Conservation (phyloP, 2,329 filamentous ascomycete species). For the Aaosphaeria pasadenensis region DNA sequence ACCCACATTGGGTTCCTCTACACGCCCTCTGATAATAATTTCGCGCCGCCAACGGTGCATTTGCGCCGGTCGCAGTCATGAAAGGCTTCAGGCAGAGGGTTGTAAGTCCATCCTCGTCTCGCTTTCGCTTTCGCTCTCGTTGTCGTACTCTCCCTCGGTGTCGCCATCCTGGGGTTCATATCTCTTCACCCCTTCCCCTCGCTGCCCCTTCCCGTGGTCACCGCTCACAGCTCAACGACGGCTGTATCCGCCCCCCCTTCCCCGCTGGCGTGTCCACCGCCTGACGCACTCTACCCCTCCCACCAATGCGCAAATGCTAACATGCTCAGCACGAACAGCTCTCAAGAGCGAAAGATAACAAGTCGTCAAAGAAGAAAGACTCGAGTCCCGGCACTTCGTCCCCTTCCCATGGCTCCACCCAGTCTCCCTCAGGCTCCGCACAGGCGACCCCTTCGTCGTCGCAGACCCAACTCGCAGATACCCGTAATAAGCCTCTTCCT, state of each 20-base stretch:
- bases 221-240: too few species aligned
- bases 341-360: conserved; percentile 83
- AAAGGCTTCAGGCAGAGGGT: conserved; percentile 97
- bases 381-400: conserved; percentile 68
- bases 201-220: conserved; percentile 7
- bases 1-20: conserved; percentile 10
- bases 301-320: conserved; percentile 43
- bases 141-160: neutral
- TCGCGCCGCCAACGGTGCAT: conserved; percentile 14
- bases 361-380: conserved; percentile 69
- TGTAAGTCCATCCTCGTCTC: conserved; percentile 58
- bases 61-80: conserved; percentile 62
- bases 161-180: neutral
- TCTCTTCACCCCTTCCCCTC: conserved; percentile 1
- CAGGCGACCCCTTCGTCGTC: conserved; percentile 82
- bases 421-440: conserved; percentile 60
- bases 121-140: neutral
- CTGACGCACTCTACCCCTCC: conserved; percentile 18
- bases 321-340: conserved; percentile 71
- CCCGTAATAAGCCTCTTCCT: conserved; percentile 76
- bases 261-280: conserved; percentile 19
- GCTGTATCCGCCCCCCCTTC: conserved; percentile 9
- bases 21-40: conserved; percentile 18
- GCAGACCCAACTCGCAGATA: conserved; percentile 79
- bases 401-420: conserved; percentile 60